Conservation (phyloP, 1,284 basidiomycete species). For the Ceratobasidium sp. region DNA sequence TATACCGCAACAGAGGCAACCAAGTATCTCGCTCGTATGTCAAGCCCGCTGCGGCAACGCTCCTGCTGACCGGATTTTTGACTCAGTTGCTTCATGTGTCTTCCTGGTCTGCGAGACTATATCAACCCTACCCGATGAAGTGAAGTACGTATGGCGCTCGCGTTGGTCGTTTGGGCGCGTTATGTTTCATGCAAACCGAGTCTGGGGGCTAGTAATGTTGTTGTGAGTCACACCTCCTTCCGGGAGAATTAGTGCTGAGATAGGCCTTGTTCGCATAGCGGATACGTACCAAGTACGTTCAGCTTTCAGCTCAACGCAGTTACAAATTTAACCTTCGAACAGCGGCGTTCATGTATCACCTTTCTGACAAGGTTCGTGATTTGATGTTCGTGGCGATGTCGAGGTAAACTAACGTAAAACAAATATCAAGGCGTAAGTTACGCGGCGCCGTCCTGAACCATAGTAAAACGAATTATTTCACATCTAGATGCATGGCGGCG, state of each 20-base stretch:
- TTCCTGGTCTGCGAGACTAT: conserved; percentile 24
- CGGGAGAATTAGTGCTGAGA: not conserved
- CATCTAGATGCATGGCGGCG: conserved; percentile 21
- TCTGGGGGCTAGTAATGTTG: conserved; percentile 29
- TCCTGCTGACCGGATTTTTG: not conserved
- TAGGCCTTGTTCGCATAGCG: not conserved
- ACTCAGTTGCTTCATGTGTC: conserved; percentile 12
- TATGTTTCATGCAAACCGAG: conserved; percentile 43
- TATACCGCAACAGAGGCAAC: conserved; percentile 1
- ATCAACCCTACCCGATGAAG: conserved; percentile 11
- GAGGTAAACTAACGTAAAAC: not conserved
- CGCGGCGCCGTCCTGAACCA: not conserved
- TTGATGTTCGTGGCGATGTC: not conserved
- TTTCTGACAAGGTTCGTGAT: conserved; percentile 23
- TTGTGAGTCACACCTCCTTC: not conserved
- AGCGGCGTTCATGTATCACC: conserved; percentile 27
- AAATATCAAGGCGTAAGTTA: not conserved
- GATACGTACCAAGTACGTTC: conserved; percentile 26
- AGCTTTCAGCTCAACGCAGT: too few relatives aligned
- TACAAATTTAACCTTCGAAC: not conserved
- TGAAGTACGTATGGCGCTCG: conserved; percentile 18
- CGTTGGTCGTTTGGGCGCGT: conserved; percentile 40
- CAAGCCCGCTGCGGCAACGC: not conserved
- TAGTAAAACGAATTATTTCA: not conserved
- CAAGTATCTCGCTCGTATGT: not conserved